Conservation (phyloP, 2,329 filamentous ascomycete species). For the Pseudogymnoascus sp. region DNA sequence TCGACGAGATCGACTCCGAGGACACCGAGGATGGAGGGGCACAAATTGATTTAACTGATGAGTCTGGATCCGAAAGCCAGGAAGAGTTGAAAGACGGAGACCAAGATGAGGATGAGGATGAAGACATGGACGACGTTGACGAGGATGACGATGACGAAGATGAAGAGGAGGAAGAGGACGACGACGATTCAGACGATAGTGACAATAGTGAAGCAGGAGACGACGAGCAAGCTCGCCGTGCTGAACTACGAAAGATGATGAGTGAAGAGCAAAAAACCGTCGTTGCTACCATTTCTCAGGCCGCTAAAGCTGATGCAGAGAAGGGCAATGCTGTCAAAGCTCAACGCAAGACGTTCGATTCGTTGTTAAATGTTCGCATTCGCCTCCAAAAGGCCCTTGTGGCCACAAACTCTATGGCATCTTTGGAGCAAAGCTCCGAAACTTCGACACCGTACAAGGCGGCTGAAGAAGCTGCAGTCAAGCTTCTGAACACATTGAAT, state of each 20-base stretch:
- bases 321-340: slow-evolving; percentile 82
- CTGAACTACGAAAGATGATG: slow-evolving; percentile 59
- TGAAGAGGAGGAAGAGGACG: slow-evolving; percentile 29
- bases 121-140: slow-evolving; percentile 19
- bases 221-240: slow-evolving; percentile 33
- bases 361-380: slow-evolving; percentile 81
- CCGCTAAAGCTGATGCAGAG: slow-evolving; percentile 65
- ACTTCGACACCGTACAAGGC: slow-evolving; percentile 52
- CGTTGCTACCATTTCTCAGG: slow-evolving; percentile 49
- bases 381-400: slow-evolving; percentile 86
- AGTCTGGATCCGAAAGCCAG: slow-evolving; percentile 29
- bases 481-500: slow-evolving; percentile 75
- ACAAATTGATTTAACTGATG: slow-evolving; percentile 20
- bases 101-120: slow-evolving; percentile 27
- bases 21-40: slow-evolving; percentile 24
- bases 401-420: slow-evolving; percentile 64
- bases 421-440: slow-evolving; percentile 34
- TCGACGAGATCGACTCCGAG: slow-evolving; percentile 18
- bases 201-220: slow-evolving; percentile 23
- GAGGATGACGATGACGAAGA: slow-evolving; percentile 24
- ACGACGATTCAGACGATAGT: slow-evolving; percentile 21
- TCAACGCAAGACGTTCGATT: slow-evolving; percentile 80
- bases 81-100: slow-evolving; percentile 23
- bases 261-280: slow-evolving; percentile 58
- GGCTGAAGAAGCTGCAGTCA: slow-evolving; percentile 77